Conservation (phyloP, 495 filamentous ascomycete genomes). For the Oidiodendron maius region DNA sequence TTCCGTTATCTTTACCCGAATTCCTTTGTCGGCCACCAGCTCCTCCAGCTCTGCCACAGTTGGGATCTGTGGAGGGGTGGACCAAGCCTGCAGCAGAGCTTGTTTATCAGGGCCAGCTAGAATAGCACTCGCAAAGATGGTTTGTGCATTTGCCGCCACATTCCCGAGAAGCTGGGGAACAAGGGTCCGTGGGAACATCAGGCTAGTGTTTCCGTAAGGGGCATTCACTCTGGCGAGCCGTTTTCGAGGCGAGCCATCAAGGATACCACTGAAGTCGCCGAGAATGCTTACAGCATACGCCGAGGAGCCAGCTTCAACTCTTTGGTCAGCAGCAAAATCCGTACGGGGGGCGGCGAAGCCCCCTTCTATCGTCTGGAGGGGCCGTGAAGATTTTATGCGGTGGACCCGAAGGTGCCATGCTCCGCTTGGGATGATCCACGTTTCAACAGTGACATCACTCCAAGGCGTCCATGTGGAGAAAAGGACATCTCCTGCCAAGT, state of each 20-base stretch:
- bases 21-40: constrained; percentile 1
- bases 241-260: not conserved
- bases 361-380: constrained; percentile 4
- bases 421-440: constrained; percentile 4
- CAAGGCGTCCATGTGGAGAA: constrained; percentile 4
- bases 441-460: constrained; percentile 8
- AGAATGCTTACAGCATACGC: constrained; percentile 2
- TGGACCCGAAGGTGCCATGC: constrained; percentile 7
- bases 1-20: constrained; percentile 4
- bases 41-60: constrained; percentile 1
- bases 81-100: not conserved
- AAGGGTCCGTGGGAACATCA: constrained; percentile 5
- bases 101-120: constrained; percentile 4
- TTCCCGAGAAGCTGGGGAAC: constrained; percentile 2
- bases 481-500: constrained; percentile 4
- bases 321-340: not conserved
- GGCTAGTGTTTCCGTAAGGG: constrained; percentile 4
- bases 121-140: not conserved
- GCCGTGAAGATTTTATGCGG: constrained; percentile 1
- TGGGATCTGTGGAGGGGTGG: not conserved
- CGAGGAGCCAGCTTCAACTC: not conserved
- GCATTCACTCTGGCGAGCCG: not conserved
- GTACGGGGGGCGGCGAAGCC: constrained; percentile 5
- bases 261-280: constrained; percentile 6
- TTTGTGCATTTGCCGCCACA: constrained; percentile 2